Evolutionary conservation across 768 basidiomycete species (phyloP).

Genomic region (Sistotremastrum suecicum): DNA sequence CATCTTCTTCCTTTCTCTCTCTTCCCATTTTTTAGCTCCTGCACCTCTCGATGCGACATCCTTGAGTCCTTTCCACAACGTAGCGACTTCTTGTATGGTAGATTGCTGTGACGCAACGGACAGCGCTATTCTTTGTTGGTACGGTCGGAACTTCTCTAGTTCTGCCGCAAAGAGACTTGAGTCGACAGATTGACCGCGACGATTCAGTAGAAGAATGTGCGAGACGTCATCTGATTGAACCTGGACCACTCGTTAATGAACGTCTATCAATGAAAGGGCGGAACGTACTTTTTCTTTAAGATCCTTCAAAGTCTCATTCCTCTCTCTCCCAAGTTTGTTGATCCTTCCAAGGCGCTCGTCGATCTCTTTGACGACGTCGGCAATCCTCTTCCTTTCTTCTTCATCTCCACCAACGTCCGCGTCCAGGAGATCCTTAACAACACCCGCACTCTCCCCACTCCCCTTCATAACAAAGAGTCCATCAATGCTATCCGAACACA

Average conservation of each 20-base stretch:
- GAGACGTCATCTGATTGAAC: conserved; percentile 95
- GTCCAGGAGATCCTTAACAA: conserved; percentile 35
- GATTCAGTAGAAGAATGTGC: conserved; percentile 80
- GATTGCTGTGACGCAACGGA: conserved; percentile 68
- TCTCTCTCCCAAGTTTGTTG: conserved; percentile 72
- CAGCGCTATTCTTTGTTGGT: conserved; percentile 66
- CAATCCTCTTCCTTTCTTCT: conserved; percentile 54
- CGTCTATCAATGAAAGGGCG: not conserved
- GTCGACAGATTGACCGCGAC: conserved; percentile 71
- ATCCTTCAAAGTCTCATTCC: conserved; percentile 80
- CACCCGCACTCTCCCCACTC: conserved; percentile 19
- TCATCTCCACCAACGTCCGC: conserved; percentile 57
- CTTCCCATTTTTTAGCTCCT: conserved; percentile 69
- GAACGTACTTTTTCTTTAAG: conserved; percentile 79
- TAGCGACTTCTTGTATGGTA: conserved; percentile 57
- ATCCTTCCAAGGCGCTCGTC: conserved; percentile 67
- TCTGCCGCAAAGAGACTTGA: conserved; percentile 84
- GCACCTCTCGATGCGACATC: conserved; percentile 64
- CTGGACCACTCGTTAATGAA: conserved; percentile 23
- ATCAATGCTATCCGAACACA: conserved; percentile 48
- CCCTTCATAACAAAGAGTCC: conserved; percentile 32
- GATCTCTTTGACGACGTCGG: conserved; percentile 52
- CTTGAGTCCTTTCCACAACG: conserved; percentile 60
- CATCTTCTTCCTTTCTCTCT: conserved; percentile 64
- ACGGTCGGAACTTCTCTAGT: conserved; percentile 90